phyloP scores from a whole-genome alignment of 2,329 filamentous ascomycete genomes.

The Alternaria angustiovoidea region DNA sequence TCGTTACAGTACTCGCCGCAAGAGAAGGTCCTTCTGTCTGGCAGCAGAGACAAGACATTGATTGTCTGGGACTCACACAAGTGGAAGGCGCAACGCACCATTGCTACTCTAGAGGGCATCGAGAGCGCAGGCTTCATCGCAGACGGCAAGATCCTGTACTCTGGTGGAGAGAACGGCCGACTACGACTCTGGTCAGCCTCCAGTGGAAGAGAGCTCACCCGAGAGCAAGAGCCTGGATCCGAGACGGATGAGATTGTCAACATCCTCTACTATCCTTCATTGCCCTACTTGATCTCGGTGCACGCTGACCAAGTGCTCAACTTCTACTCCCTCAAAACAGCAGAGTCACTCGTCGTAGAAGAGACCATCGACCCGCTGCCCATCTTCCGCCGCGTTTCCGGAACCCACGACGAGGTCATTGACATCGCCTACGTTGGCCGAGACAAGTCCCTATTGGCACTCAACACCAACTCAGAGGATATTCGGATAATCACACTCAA shows the following conservation, averaged over 20 bases:
- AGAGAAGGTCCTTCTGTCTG: constrained; percentile 80
- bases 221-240: constrained; percentile 69
- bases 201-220: constrained; percentile 79
- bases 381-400: constrained; percentile 81
- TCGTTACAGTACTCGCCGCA: constrained; percentile 80
- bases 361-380: constrained; percentile 65
- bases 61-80: constrained; percentile 88
- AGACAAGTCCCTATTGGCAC: constrained; percentile 80
- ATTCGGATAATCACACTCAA: constrained; percentile 82
- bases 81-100: constrained; percentile 83
- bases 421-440: constrained; percentile 87
- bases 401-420: constrained; percentile 97
- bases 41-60: constrained; percentile 89
- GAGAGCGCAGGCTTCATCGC: constrained; percentile 84
- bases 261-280: constrained; percentile 69
- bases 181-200: constrained; percentile 84
- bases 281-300: constrained; percentile 79
- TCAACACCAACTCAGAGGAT: constrained; percentile 95
- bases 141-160: constrained; percentile 76
- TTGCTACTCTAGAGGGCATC: constrained; percentile 84
- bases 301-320: constrained; percentile 90
- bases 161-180: constrained; percentile 83
- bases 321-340: constrained; percentile 68
- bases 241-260: constrained; percentile 75
- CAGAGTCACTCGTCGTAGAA: constrained; percentile 50